These are phyloP conservation scores for Volvox africanus DNA, from an alignment of 139 green algal genomes.

Conservation along the genomic window DNA sequence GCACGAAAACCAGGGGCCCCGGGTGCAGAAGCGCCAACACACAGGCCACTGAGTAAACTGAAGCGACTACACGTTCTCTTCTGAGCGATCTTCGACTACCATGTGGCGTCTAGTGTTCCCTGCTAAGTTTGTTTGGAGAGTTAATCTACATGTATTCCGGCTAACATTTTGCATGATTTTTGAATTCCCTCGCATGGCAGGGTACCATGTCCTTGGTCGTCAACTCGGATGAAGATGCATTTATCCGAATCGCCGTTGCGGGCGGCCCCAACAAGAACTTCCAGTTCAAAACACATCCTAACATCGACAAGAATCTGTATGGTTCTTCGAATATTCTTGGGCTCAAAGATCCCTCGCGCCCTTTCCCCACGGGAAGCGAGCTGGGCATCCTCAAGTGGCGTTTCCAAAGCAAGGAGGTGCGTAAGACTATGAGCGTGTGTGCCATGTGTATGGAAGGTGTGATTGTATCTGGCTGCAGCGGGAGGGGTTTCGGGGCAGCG, in stretches of 20 bases:
- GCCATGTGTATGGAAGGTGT: too few relatives aligned
- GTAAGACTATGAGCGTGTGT: neutral
- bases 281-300: conserved; percentile 99
- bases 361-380: conserved; percentile 91
- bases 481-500: too few relatives aligned
- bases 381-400: conserved; percentile 99
- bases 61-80: too few relatives aligned
- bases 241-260: conserved; percentile 74
- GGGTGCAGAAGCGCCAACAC: too few relatives aligned
- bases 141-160: too few relatives aligned
- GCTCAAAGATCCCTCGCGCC: conserved; percentile 93
- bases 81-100: too few relatives aligned
- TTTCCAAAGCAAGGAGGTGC: conserved; percentile 83
- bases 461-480: too few relatives aligned
- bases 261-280: conserved; percentile 83
- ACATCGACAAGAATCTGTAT: conserved; percentile 98
- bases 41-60: too few relatives aligned
- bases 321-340: conserved; percentile 79
- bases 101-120: too few relatives aligned
- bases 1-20: too few relatives aligned
- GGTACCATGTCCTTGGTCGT: conserved; percentile 66
- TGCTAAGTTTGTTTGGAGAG: too few relatives aligned
- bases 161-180: too few relatives aligned
- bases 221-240: conserved; percentile 81
- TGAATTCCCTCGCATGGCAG: neutral